These are phyloP conservation scores for Tetratostichococcus sp. DNA, from an alignment of 139 green algal genomes.

Conservation along the genomic window DNA sequence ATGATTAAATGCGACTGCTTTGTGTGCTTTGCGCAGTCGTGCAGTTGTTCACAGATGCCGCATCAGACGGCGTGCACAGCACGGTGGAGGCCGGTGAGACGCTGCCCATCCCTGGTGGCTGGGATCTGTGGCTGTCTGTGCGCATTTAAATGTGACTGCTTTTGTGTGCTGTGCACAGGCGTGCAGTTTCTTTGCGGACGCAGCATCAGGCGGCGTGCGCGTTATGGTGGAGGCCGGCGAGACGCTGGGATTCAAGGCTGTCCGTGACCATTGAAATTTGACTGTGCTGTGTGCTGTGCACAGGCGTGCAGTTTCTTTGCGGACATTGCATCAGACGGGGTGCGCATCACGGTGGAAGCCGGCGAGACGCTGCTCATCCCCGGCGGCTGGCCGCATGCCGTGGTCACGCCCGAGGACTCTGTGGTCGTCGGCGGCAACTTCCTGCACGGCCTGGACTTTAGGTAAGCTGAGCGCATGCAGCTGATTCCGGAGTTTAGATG, in stretches of 20 bases:
- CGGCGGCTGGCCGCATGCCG: slow-evolving; percentile 46
- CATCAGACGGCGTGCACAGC: too few relatives aligned
- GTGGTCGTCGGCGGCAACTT: slow-evolving; percentile 49
- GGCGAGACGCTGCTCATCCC: slow-evolving; percentile 57
- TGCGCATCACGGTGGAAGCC: slow-evolving; percentile 22
- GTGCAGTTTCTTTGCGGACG: slow-evolving; percentile 18
- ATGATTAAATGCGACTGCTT: too few relatives aligned
- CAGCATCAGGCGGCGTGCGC: slow-evolving; percentile 15
- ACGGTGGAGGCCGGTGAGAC: too few relatives aligned
- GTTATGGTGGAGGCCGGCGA: slow-evolving; percentile 26
- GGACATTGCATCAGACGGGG: slow-evolving; percentile 7
- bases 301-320: slow-evolving; percentile 26
- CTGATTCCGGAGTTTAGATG: too few relatives aligned
- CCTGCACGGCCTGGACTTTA: slow-evolving; percentile 26
- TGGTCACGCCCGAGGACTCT: slow-evolving; percentile 38
- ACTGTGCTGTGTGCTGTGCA: background rate
- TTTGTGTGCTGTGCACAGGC: background rate
- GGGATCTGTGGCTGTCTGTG: too few relatives aligned
- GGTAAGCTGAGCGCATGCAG: background rate
- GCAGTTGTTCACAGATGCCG: too few relatives aligned
- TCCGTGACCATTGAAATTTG: too few relatives aligned
- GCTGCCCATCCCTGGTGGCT: too few relatives aligned
- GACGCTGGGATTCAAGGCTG: too few relatives aligned
- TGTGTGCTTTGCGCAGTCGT: too few relatives aligned
- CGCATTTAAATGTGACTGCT: too few relatives aligned